Percentiles rank a stretch among this genome's conserved stretches.
Conservation (phyloP, 805 yeast genomes). For the Yamadazyma scolyti region DNA sequence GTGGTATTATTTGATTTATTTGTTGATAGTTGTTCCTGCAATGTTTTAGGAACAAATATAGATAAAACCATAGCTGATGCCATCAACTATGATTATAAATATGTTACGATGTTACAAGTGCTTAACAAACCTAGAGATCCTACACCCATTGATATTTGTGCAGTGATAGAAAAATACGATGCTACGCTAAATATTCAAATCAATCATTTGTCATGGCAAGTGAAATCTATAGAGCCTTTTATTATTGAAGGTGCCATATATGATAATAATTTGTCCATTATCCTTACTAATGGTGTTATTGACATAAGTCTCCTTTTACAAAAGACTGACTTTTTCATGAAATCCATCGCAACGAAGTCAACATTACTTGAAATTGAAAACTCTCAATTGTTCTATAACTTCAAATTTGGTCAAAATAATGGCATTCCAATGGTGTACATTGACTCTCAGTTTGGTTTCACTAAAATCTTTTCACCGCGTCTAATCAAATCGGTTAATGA, state of each 20-base stretch:
- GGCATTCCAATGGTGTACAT: conserved; percentile 12
- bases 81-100: conserved; percentile 6
- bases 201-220: conserved; percentile 16
- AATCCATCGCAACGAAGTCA: conserved; percentile 8
- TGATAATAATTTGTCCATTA: conserved; percentile 15
- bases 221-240: conserved; percentile 16
- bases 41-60: conserved; percentile 3
- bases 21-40: conserved; percentile 5
- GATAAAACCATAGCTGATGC: conserved; percentile 1
- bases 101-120: conserved; percentile 9
- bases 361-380: conserved; percentile 21
- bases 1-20: conserved; percentile 3
- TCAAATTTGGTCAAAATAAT: conserved; percentile 8
- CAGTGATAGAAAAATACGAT: conserved; percentile 1
- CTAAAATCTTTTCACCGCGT: conserved; percentile 26
- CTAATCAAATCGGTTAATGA: conserved; percentile 16
- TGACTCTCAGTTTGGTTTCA: conserved; percentile 22
- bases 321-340: conserved; percentile 15
- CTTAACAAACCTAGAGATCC: neutral
- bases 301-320: conserved; percentile 16
- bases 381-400: conserved; percentile 18
- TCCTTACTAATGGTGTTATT: conserved; percentile 9
- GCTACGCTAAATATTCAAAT: conserved; percentile 13
- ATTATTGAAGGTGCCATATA: conserved; percentile 15
- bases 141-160: too few species aligned